Conservation (phyloP, 306 rosid genomes). For the Ceratonia siliqua region DNA sequence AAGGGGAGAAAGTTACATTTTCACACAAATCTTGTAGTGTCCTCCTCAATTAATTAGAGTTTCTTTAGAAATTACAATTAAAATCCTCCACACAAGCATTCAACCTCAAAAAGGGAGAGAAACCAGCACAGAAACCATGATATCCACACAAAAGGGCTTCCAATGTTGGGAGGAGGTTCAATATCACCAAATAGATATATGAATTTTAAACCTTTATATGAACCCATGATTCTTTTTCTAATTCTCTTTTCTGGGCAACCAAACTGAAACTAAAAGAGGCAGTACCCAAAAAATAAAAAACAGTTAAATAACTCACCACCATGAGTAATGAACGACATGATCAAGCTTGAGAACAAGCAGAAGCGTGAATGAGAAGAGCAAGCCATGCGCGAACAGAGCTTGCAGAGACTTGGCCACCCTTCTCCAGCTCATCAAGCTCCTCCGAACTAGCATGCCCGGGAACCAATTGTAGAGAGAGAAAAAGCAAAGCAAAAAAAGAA, state of each 20-base stretch:
- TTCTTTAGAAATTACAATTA: neutral
- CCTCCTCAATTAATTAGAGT: neutral
- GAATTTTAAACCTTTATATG: neutral
- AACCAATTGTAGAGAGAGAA: neutral
- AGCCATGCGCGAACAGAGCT: slow-evolving; percentile 63
- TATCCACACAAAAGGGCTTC: slow-evolving; percentile 6
- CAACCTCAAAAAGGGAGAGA: slow-evolving; percentile 1
- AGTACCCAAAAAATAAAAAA: neutral
- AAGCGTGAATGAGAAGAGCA: slow-evolving; percentile 74
- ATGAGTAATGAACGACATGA: slow-evolving; percentile 45
- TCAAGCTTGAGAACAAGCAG: slow-evolving; percentile 72
- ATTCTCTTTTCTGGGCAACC: slow-evolving; percentile 23
- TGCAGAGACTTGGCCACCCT: slow-evolving; percentile 68
- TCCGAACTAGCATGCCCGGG: slow-evolving; percentile 52
- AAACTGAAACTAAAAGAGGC: neutral
- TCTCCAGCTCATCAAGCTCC: slow-evolving; percentile 83
- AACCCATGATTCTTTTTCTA: neutral
- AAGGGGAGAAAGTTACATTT: neutral
- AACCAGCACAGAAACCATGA: neutral
- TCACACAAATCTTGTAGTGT: neutral
- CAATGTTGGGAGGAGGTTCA: neutral
- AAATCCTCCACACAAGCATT: neutral
- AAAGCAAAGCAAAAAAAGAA: neutral
- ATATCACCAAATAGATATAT: neutral
- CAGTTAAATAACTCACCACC: slow-evolving; percentile 63